Percentiles rank a stretch among this genome's conserved stretches.
These are phyloP conservation scores for Penicillium sp. DNA, from an alignment of 2,329 filamentous ascomycete genomes.

Conservation along the genomic window DNA sequence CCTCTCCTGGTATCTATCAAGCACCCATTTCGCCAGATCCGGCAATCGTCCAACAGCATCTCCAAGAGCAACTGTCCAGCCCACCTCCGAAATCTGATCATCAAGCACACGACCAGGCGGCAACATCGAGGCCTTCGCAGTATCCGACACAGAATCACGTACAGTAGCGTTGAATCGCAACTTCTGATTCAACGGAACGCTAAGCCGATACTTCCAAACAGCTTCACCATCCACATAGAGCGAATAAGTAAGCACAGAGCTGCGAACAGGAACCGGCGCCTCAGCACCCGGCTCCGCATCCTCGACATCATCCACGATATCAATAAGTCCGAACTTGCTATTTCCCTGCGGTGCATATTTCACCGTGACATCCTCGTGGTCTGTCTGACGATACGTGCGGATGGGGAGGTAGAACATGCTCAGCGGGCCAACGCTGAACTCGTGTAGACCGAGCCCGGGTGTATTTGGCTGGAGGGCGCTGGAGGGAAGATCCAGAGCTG, in stretches of 20 bases:
- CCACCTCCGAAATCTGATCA: slow-evolving; percentile 26
- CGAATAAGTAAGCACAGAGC: slow-evolving; percentile 73
- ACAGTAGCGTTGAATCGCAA: neutral
- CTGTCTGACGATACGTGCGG: slow-evolving; percentile 78
- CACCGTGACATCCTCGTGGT: slow-evolving; percentile 78
- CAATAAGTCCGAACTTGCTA: slow-evolving; percentile 83
- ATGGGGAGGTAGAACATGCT: slow-evolving; percentile 93
- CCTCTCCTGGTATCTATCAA: slow-evolving; percentile 10
- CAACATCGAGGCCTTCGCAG: slow-evolving; percentile 17
- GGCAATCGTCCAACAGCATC: slow-evolving; percentile 23
- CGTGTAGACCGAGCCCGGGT: slow-evolving; percentile 61
- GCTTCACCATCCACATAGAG: slow-evolving; percentile 81
- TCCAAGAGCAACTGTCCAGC: slow-evolving; percentile 25
- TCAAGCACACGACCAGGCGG: slow-evolving; percentile 36
- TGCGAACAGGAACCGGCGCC: slow-evolving; percentile 19
- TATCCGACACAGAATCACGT: slow-evolving; percentile 1
- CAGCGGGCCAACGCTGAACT: slow-evolving; percentile 88
- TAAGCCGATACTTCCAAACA: slow-evolving; percentile 64
- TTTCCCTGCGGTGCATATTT: slow-evolving; percentile 83
- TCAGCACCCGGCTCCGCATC: slow-evolving; percentile 16
- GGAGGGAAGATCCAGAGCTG: slow-evolving; percentile 21
- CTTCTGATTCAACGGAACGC: slow-evolving; percentile 32
- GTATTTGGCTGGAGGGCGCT: slow-evolving; percentile 24
- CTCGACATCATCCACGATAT: slow-evolving; percentile 69
- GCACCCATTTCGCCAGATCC: slow-evolving; percentile 12